Evolutionary conservation across 352 stramenopile genomes (phyloP), one percentile per base, ranked within the genome.

Genomic region (Phytophthora ramorum): DNA sequence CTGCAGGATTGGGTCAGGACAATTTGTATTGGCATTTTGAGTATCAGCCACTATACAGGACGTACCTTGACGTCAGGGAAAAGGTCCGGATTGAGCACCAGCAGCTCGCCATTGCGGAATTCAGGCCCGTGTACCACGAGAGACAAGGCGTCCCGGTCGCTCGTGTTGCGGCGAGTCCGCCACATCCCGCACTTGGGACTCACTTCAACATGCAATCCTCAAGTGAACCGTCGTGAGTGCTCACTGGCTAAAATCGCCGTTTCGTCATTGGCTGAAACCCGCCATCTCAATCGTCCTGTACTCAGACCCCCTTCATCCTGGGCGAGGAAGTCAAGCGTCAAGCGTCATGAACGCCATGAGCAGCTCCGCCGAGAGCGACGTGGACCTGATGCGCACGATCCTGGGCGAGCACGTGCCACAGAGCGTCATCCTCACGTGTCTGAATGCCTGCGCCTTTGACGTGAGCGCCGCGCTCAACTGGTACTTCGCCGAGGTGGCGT

Each of bases 311-410:
- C 22, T 24, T 24, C 22, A 24, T 24, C 22, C 22, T 24, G 22
- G 1, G 22, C 22, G 22, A 24, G 22, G 22, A 24, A 24, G 22
- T 1, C 22, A 24, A 24, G 22, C 3, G 22, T 24, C 22, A 24
- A 24, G 22, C 22, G 22, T 24, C 22, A 61, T 30, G 52, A 38
- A 24, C 3, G 40, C n/a, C 20, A 71, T 66, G 69, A 65, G 57
- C 45, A 63, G 62, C 48, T 52, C 71, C 45, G 37, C 59, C 59
- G 82, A 83, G 60, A 85, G 71, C 66, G 88, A 96, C 54, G 67
- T 96, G 48, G 88, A 96, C 44, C 76, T 96, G 50, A 96, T 96
- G 83, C 88, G 86, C 56, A 95, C 86, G 54, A 96, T 96, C 58
- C 75, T 96, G 22, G 88, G 88, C 34, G 88, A 96, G 57, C 81